A percentile compares a stretch with the other conserved stretches of the same genome.
Evolutionary conservation across 305 asterid species (phyloP).

Genomic region (Fraxinus nigra): DNA sequence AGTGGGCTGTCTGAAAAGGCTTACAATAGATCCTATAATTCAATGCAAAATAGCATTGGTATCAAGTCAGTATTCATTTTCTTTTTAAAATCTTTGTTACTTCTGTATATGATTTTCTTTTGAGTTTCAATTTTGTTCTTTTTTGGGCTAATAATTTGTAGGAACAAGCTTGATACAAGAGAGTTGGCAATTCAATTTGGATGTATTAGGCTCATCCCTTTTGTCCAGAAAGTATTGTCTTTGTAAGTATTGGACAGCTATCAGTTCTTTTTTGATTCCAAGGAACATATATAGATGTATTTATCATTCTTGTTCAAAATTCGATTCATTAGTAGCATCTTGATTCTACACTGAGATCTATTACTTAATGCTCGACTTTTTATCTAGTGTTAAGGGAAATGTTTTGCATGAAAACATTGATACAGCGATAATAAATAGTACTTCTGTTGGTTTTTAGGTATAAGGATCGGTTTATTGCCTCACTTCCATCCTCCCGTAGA

Average conservation of each 20-base stretch:
- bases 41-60: slow-evolving; percentile 91
- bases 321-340: background rate
- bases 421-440: background rate
- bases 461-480: slow-evolving; percentile 73
- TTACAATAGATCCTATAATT: slow-evolving; percentile 73
- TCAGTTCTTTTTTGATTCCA: background rate
- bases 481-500: slow-evolving; percentile 78
- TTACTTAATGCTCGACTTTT: background rate
- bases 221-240: slow-evolving; percentile 65
- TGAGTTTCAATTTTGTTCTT: background rate
- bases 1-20: slow-evolving; percentile 91
- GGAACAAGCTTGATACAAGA: slow-evolving; percentile 81
- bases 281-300: background rate
- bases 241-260: slow-evolving; percentile 41
- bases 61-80: slow-evolving; percentile 56
- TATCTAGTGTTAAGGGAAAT: background rate
- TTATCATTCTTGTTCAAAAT: background rate
- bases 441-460: slow-evolving; percentile 43
- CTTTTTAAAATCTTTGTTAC: background rate
- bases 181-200: slow-evolving; percentile 92
- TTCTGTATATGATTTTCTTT: background rate
- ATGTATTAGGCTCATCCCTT: slow-evolving; percentile 80
- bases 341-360: background rate
- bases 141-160: slow-evolving; percentile 22
- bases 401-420: background rate